phyloP scores from a whole-genome alignment of 345 rosid species.

The Hypericum androsaemum region DNA sequence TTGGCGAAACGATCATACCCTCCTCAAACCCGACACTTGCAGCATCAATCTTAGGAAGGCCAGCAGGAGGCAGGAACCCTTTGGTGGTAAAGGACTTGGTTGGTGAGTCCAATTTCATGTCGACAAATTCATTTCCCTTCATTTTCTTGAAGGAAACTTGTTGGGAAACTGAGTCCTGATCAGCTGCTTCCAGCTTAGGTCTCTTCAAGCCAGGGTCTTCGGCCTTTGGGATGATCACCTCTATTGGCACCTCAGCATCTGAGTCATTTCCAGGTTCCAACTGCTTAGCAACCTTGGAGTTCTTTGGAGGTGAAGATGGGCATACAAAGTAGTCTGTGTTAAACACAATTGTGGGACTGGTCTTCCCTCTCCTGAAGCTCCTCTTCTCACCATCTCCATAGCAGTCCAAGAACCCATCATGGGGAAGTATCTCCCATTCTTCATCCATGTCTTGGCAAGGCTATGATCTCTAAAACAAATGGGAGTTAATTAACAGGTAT shows the following conservation, averaged over 20 bases:
- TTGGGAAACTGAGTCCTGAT: conserved; percentile 52
- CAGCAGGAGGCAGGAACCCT: conserved; percentile 11
- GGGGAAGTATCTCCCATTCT: conserved; percentile 83
- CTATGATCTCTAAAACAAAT: background rate
- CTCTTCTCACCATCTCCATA: too few species aligned
- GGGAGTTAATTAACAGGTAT: background rate
- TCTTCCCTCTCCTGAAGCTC: conserved; percentile 19
- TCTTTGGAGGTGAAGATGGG: conserved; percentile 31
- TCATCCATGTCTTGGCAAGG: conserved; percentile 49
- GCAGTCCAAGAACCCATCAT: conserved; percentile 32
- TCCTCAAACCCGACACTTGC: conserved; percentile 15
- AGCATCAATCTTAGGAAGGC: conserved; percentile 30
- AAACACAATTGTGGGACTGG: conserved; percentile 24
- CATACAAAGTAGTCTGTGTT: conserved; percentile 59
- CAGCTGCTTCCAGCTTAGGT: conserved; percentile 26
- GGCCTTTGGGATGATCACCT: conserved; percentile 25
- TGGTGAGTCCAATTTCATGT: conserved; percentile 85
- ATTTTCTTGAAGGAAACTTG: conserved; percentile 76
- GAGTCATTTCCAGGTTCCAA: conserved; percentile 33
- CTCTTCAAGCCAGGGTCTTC: conserved; percentile 18
- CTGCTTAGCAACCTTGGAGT: too few species aligned
- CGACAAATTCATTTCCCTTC: conserved; percentile 83
- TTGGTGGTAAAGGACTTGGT: conserved; percentile 14
- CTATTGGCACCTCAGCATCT: conserved; percentile 8
- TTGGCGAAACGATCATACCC: conserved; percentile 31